Base-by-base conservation (phyloP, 1,139 yeast genomes). In the Ogataea hybrid region DNA sequence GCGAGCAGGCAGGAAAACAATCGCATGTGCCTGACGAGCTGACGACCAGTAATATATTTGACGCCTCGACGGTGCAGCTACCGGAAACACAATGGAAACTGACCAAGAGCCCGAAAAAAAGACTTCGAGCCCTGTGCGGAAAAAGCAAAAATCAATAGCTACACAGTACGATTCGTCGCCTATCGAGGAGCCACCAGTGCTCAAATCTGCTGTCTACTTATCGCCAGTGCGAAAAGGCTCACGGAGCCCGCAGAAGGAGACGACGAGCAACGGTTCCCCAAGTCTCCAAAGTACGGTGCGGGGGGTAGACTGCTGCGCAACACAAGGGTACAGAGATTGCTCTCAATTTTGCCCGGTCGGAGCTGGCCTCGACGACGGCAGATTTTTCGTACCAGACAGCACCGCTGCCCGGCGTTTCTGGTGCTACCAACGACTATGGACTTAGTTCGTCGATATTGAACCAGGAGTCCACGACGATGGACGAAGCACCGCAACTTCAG, bases 251-350 rank as follows among this genome's bases (percentile, higher is more conserved):
- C 20, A 27, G 11, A 34, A 32, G n/a, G 42, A 38, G 11, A 51
- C 37, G 65, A 59, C 33, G 61, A 62, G 6, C 77, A 71, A 43
- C 56, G 79, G 44, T 75, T 75, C 47, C 81, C 81, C 1, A 62
- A 70, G 37, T 73, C 81, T 0, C 79, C 79, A 4, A 69, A 69
- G 42, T 70, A 69, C 39, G 67, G 67, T 1, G 60, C 54, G 0
- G 60, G 61, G 9, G 63, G 61, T 1, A 49, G 48, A 22, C 45
- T 58, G 8, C 38, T 57, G 9, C 40, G 62, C 11, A 47, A 54
- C 0, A 43, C 43, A 6, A 43, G 47, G 61, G 63, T 2, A 47
- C 55, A 25, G 51, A 51, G 25, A 33, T 51, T 8, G 60, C 59
- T 2, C 46, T 57, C 25, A 48, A 56, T 29, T 56, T 49, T 48